Base-by-base conservation (phyloP, 2,329 filamentous ascomycete species). In the Calonectria pseudoturangicola region DNA sequence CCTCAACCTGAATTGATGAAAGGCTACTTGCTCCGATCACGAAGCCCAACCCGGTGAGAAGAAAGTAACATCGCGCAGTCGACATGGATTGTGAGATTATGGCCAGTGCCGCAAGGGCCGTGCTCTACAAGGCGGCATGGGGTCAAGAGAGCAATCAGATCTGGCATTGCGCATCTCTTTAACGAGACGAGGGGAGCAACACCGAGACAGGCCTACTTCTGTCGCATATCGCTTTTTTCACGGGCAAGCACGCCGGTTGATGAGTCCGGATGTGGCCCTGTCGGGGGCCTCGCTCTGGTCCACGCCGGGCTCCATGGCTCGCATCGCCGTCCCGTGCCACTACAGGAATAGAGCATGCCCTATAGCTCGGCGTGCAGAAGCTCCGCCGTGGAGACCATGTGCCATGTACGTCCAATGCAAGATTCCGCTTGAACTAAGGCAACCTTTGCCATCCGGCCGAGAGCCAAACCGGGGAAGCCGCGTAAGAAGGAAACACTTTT, bases 391-490 rank as follows among this genome's bases (percentile, higher is more conserved):
- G 74, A 56, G 69, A 63, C 71, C 73, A 76, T 73, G 70, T 72
- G 67, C 67, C 43, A 66, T 48, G 65, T 74, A 78, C 27, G 58
- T 36, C 64, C 50, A 72, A 79, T 82, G 81, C 79, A 81, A 80
- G 80, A 82, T 82, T 76, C 77, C 77, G 74, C 74, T 71, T 74
- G 71, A 74, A 75, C 73, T 74, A 79, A 76, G 58, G 58, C 75
- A 74, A 54, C 60, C 64, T 70, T 75, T 70, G 68, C 70, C 73
- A 71, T 76, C 71, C 72, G 66, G 69, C 56, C 60, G 66, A 60
- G 65, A 70, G 68, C 65, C 45, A 63, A 71, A 66, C 74, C 68
- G 74, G 69, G 68, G 65, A 67, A 68, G 54, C 70, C 73, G 45
- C 58, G 63, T 69, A 71, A 68, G 51, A 68, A 72, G 64, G 48